These are phyloP conservation scores for Suillus tomentosus DNA, from an alignment of 768 basidiomycete genomes.

Conservation along the genomic window DNA sequence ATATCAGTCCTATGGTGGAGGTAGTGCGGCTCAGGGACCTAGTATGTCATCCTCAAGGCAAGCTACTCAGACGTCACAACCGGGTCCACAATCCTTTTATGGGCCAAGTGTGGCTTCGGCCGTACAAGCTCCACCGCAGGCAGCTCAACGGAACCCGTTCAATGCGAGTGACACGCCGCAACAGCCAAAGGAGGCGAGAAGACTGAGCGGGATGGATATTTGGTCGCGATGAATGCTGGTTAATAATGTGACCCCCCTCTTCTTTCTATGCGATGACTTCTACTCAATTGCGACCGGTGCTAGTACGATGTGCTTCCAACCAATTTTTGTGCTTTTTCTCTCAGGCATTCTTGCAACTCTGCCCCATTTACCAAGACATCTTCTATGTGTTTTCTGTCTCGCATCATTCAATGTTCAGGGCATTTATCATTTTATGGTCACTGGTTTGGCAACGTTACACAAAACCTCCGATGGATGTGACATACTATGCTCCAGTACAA, in stretches of 20 bases:
- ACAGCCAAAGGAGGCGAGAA: slow-evolving; percentile 56
- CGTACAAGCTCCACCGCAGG: slow-evolving; percentile 39
- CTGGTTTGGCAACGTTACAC: neutral
- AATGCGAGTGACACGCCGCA: slow-evolving; percentile 45
- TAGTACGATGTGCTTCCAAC: slow-evolving; percentile 6
- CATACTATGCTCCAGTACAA: neutral
- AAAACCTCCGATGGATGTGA: neutral
- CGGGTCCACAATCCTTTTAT: slow-evolving; percentile 60
- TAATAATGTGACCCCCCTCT: slow-evolving; percentile 16
- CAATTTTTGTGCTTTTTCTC: slow-evolving; percentile 7
- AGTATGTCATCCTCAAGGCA: slow-evolving; percentile 38
- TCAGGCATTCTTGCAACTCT: slow-evolving; percentile 17
- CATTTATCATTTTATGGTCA: slow-evolving; percentile 6
- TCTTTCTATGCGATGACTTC: slow-evolving; percentile 12
- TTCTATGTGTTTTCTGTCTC: slow-evolving; percentile 11
- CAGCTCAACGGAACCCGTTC: slow-evolving; percentile 41
- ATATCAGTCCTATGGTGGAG: slow-evolving; percentile 56
- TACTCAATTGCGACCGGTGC: slow-evolving; percentile 4
- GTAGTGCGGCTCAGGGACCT: slow-evolving; percentile 32
- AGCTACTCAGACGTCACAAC: slow-evolving; percentile 48
- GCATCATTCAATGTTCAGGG: slow-evolving; percentile 6
- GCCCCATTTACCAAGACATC: slow-evolving; percentile 24
- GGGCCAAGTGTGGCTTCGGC: slow-evolving; percentile 57
- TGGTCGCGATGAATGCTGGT: slow-evolving; percentile 64
- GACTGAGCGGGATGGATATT: slow-evolving; percentile 67